These are phyloP conservation scores for Lepidium sativum DNA, from an alignment of 345 rosid genomes.

Conservation along the genomic window DNA sequence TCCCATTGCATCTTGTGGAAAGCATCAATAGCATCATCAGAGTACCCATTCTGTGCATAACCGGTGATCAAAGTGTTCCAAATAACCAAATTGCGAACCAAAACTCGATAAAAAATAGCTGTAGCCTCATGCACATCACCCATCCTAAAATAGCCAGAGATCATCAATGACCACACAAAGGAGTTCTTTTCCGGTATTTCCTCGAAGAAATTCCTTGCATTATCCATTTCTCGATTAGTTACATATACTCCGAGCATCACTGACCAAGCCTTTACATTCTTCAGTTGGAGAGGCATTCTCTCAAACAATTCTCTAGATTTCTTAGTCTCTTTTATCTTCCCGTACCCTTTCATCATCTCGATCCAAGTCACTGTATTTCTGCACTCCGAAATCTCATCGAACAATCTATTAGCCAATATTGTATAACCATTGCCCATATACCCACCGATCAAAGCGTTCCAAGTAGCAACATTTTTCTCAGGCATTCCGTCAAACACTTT, in stretches of 20 bases:
- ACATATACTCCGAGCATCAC: conserved; percentile 65
- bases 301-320: conserved; percentile 55
- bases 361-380: conserved; percentile 60
- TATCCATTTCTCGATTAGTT: conserved; percentile 44
- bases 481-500: conserved; percentile 63
- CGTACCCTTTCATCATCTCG: conserved; percentile 64
- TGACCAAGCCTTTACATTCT: conserved; percentile 62
- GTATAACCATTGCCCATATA: conserved; percentile 34
- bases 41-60: conserved; percentile 51
- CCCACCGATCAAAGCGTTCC: conserved; percentile 76
- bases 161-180: conserved; percentile 70
- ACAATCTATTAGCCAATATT: conserved; percentile 38
- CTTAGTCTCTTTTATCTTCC: conserved; percentile 36
- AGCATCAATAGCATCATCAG: conserved; percentile 46
- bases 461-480: conserved; percentile 50
- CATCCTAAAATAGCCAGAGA: conserved; percentile 59
- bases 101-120: conserved; percentile 36
- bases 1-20: conserved; percentile 45
- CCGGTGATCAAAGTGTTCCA: conserved; percentile 76
- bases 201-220: conserved; percentile 50
- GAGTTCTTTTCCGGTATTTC: conserved; percentile 57
- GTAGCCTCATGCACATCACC: conserved; percentile 50
- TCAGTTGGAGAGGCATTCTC: conserved; percentile 42
- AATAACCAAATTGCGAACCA: conserved; percentile 45
- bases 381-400: conserved; percentile 28